A percentile compares a stretch with the other conserved stretches of the same genome.
Conservation (phyloP, 2,329 filamentous ascomycete species). For the Ascochyta lentis region DNA sequence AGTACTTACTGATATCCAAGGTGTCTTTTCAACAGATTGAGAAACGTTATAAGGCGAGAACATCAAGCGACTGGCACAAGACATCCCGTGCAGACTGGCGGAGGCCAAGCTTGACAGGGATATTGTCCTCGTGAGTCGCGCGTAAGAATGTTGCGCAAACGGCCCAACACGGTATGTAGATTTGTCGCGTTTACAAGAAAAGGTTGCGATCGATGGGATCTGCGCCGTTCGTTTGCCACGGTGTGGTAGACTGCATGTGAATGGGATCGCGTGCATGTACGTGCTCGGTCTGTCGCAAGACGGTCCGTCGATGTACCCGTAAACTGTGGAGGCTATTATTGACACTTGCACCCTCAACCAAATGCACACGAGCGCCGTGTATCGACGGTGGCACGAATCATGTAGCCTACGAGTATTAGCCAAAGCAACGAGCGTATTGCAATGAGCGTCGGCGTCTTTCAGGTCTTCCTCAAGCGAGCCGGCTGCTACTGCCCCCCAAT, state of each 20-base stretch:
- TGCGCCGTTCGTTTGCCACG: slow-evolving; percentile 7
- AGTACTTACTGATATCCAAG: neutral
- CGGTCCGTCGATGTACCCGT: neutral
- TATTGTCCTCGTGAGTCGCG: neutral
- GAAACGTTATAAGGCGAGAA: slow-evolving; percentile 1
- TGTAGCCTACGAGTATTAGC: neutral
- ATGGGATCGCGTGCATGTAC: neutral
- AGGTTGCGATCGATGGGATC: neutral
- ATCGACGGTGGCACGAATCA: neutral
- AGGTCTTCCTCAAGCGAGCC: neutral
- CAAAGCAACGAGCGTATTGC: neutral
- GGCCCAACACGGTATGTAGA: neutral
- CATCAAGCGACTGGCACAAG: neutral
- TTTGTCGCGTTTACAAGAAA: neutral
- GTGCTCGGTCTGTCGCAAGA: slow-evolving; percentile 4
- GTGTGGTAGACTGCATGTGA: slow-evolving; percentile 1
- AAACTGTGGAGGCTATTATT: neutral
- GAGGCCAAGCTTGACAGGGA: slow-evolving; percentile 4
- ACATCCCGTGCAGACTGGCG: neutral
- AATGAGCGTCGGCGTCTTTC: neutral
- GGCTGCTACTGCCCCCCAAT: slow-evolving; percentile 1
- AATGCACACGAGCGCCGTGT: neutral
- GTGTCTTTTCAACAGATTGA: slow-evolving; percentile 11
- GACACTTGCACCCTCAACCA: neutral
- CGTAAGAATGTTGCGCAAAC: neutral